Evolutionary conservation across 2,329 filamentous ascomycete genomes (phyloP), one percentile per base, ranked within the genome.

Genomic region (Arthrobotrys sinensis): DNA sequence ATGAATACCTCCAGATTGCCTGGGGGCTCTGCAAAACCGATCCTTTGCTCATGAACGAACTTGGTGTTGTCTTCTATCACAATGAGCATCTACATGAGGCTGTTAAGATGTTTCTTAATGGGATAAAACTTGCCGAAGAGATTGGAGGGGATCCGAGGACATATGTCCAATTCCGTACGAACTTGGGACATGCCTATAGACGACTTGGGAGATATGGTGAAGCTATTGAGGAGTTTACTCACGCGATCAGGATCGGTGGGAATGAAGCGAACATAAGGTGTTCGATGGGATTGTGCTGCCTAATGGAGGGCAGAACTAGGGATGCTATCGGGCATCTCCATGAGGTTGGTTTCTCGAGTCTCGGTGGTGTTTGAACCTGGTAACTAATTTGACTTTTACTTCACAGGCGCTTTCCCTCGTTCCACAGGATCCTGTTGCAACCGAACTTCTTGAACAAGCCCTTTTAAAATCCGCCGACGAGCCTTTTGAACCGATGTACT

Each of bases 21-120:
- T 96, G 96, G 83, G 88, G 89, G 0, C 87, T 96, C 11, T 96
- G 93, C 86, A 90, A 91, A 81, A 92, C 90, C 0, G 96, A 99
- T 82, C 96, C 96, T 0, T 86, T 98, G 4, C 89, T 99, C 3
- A 87, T 99, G 69, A 99, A 99, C 83, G 96, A 99, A 85, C 91
- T 98, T 85, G 96, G 95, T 3, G 91, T 98, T 3, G 94, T 97
- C n/a, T 91, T 93, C 80, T 99, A 97, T 83, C 94, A 98, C 83
- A 93, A 97, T 83, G 91, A 93, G 81, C 89, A 92, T 63, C 89
- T 93, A 5, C 88, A 90, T 76, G 90, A 92, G 24, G 93, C 96
- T 0, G 90, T 93, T 8, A 88, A 90, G 34, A 89, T 94, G 79
- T 98, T 99, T 84, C 88, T 88, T 6, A 89, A 91, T 79, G 93